Percentiles rank a stretch among this genome's conserved stretches.
Evolutionary conservation across 1,284 basidiomycete genomes (phyloP).

Genomic region (Microbotryum silenes-acaulis): DNA sequence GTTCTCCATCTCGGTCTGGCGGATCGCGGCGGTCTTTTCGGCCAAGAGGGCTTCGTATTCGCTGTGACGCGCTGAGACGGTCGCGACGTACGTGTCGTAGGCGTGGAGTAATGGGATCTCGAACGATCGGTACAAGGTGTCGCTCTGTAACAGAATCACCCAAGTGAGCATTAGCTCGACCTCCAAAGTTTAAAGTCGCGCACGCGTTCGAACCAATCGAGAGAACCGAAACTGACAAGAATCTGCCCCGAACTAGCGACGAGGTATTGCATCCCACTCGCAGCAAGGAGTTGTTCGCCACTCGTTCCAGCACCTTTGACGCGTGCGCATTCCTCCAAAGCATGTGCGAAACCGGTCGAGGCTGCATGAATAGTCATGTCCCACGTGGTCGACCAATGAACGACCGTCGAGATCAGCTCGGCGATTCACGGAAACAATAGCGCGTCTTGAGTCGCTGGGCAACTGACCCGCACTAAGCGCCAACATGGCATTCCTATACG

Average conservation of each 20-base stretch:
- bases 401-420: no score
- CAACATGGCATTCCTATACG: slow-evolving; percentile 31
- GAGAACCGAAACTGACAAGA: slow-evolving; percentile 14
- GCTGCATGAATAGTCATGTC: not conserved
- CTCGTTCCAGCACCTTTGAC: slow-evolving; percentile 34
- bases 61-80: slow-evolving; percentile 22
- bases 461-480: slow-evolving; percentile 19
- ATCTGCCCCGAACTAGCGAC: slow-evolving; percentile 32
- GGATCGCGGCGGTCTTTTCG: slow-evolving; percentile 32
- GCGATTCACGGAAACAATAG: not conserved
- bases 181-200: not conserved
- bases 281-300: slow-evolving; percentile 31
- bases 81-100: slow-evolving; percentile 32
- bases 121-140: slow-evolving; percentile 34
- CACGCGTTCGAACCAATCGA: no score
- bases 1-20: slow-evolving; percentile 34
- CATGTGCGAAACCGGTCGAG: slow-evolving; percentile 24
- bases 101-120: slow-evolving; percentile 32
- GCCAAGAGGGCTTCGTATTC: slow-evolving; percentile 33
- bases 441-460: not conserved
- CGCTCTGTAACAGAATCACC: slow-evolving; percentile 23
- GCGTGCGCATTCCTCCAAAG: slow-evolving; percentile 31
- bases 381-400: not conserved
- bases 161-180: not conserved
- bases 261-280: slow-evolving; percentile 34